Evolutionary conservation across 768 basidiomycete genomes (phyloP), one percentile per base, ranked within the genome.

Genomic region (Hygrophoropsis aurantiaca): DNA sequence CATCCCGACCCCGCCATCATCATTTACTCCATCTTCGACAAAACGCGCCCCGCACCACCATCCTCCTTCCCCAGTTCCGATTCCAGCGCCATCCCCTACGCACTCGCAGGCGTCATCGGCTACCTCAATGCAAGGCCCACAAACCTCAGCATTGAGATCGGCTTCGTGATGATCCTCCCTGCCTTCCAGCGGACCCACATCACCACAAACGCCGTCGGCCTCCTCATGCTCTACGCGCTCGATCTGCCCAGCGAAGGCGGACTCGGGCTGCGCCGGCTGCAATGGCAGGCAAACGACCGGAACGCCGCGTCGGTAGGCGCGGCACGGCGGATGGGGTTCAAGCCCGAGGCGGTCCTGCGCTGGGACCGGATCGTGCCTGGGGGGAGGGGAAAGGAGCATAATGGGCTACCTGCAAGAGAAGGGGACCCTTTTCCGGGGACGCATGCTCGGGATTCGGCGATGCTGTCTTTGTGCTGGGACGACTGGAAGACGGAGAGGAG

Each of bases 181-280:
- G 59, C 58, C 1, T 87, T 82, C 58, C 84, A 85, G 48, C 70
- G 80, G 13, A 86, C 82, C 0, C 81, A 86, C 51, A 75, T 87
- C 25, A 74, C 81, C 2, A 74, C 81, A 4, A 77, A 79, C 50
- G 74, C 76, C 1, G 62, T 73, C 11, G 79, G 78, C 0, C 56
- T 81, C 3, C 63, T 82, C 8, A 65, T 90, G 16, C 64, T 70
- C 15, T 78, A 74, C 42, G 66, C 75, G 7, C 59, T 78, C 11
- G 66, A 77, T 42, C 47, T 64, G 3, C 74, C 78, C 0, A 57
- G 58, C 5, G 44, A 35, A 4, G 62, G 69, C 21, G 79, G 78
- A 1, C 66, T 87, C 2, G 78, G 80, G 1, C 59, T 88, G 27
- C 73, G 85, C 3, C 72, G 85, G 9, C 78, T 85, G 0, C 77